Conservation (phyloP, 257 asterid genomes). For the Leonotis leonurus region DNA sequence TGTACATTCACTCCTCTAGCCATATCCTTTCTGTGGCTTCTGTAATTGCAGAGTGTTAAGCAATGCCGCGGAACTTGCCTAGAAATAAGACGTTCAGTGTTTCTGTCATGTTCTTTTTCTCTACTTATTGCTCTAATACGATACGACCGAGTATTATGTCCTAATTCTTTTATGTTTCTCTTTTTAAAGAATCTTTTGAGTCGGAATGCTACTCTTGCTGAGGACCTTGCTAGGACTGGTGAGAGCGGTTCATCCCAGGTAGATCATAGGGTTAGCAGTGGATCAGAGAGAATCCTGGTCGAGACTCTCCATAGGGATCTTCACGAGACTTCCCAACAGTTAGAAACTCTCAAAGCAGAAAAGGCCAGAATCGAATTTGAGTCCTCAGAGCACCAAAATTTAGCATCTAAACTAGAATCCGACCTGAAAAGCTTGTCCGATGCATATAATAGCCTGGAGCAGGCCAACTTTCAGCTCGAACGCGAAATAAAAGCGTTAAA, state of each 20-base stretch:
- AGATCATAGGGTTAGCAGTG: constrained; percentile 41
- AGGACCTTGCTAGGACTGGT: constrained; percentile 65
- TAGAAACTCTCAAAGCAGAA: constrained; percentile 69
- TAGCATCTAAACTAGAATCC: constrained; percentile 63
- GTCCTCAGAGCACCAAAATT: constrained; percentile 39
- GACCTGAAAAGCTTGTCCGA: constrained; percentile 85
- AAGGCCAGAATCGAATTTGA: constrained; percentile 56
- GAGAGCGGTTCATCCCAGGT: constrained; percentile 43
- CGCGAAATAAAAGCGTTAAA: constrained; percentile 52
- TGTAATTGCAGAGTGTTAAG: too few relatives aligned
- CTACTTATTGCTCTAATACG: too few relatives aligned
- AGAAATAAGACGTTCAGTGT: too few relatives aligned
- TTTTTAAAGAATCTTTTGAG: constrained; percentile 63
- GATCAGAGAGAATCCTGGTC: constrained; percentile 60
- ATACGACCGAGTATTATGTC: too few relatives aligned
- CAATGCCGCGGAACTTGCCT: too few relatives aligned
- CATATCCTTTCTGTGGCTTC: too few relatives aligned
- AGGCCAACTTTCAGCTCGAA: constrained; percentile 70
- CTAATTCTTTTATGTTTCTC: too few relatives aligned
- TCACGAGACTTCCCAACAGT: constrained; percentile 48
- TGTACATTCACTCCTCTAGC: too few relatives aligned
- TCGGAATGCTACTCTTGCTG: constrained; percentile 76
- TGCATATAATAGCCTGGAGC: constrained; percentile 92
- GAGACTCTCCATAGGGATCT: constrained; percentile 72
- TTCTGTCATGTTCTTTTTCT: too few relatives aligned